A percentile compares a stretch with the other conserved stretches of the same genome.
These are phyloP conservation scores for Geotrichum histeridarum DNA, from an alignment of 1,139 yeast genomes.

Conservation along the genomic window DNA sequence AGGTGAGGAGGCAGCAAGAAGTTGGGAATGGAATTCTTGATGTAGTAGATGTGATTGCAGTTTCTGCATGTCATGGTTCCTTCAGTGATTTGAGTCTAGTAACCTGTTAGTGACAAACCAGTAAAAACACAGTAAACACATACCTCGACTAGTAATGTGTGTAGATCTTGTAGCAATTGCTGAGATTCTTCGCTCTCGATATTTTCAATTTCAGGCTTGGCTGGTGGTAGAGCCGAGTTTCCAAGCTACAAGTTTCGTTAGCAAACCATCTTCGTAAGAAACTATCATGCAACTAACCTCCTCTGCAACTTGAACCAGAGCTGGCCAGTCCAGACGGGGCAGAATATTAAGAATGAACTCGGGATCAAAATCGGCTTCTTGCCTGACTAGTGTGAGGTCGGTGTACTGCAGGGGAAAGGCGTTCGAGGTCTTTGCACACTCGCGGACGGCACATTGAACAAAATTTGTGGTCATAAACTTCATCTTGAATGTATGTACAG, in stretches of 20 bases:
- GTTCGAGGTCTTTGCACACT: slow-evolving; percentile 67
- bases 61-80: slow-evolving; percentile 86
- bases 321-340: slow-evolving; percentile 84
- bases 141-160: slow-evolving; percentile 63
- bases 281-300: slow-evolving; percentile 53
- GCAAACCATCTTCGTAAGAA: not conserved
- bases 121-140: slow-evolving; percentile 3
- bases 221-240: slow-evolving; percentile 56
- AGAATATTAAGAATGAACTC: slow-evolving; percentile 73
- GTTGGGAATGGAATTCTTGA: slow-evolving; percentile 91
- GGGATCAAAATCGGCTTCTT: slow-evolving; percentile 78
- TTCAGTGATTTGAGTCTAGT: slow-evolving; percentile 65
- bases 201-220: slow-evolving; percentile 59
- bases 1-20: slow-evolving; percentile 91
- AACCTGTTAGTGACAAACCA: slow-evolving; percentile 3
- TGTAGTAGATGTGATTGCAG: slow-evolving; percentile 82
- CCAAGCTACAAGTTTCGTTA: slow-evolving; percentile 44
- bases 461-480: slow-evolving; percentile 91
- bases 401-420: slow-evolving; percentile 76
- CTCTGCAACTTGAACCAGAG: slow-evolving; percentile 66
- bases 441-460: slow-evolving; percentile 84
- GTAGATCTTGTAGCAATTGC: slow-evolving; percentile 66
- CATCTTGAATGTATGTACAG: slow-evolving; percentile 44
- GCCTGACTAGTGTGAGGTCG: slow-evolving; percentile 68
- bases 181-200: slow-evolving; percentile 50